A percentile compares a stretch with the other conserved stretches of the same genome.
These are phyloP conservation scores for Tylopilus sp. DNA, from an alignment of 1,284 basidiomycete species.

Conservation along the genomic window DNA sequence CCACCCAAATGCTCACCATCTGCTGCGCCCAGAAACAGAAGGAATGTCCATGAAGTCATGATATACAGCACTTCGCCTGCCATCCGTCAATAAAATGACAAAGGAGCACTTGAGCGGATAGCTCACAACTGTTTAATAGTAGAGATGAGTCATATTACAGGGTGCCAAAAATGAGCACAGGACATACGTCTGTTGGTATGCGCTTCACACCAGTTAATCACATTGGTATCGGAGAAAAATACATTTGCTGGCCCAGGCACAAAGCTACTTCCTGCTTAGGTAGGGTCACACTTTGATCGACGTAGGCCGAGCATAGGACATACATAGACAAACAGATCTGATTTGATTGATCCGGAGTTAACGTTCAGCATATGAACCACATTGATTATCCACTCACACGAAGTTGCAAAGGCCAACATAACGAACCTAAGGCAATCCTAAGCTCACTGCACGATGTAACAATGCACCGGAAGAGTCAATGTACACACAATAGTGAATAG, in stretches of 20 bases:
- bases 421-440: background rate
- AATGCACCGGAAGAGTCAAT: background rate
- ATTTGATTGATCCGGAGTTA: no score
- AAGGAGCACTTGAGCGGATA: no score
- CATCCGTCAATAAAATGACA: background rate
- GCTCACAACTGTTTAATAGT: conserved; percentile 1
- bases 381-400: background rate
- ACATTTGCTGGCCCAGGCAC: background rate
- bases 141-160: background rate
- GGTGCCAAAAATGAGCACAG: background rate
- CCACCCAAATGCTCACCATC: no score
- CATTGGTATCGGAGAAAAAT: background rate
- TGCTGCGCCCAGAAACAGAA: background rate
- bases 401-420: background rate
- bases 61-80: background rate
- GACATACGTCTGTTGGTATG: background rate
- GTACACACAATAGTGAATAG: no score
- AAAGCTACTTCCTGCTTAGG: background rate
- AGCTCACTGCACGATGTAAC: background rate
- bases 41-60: background rate
- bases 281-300: background rate
- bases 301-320: background rate
- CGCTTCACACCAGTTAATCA: background rate
- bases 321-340: no score
- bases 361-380: no score